Conservation (phyloP, 495 filamentous ascomycete species). For the Podospora sp. region DNA sequence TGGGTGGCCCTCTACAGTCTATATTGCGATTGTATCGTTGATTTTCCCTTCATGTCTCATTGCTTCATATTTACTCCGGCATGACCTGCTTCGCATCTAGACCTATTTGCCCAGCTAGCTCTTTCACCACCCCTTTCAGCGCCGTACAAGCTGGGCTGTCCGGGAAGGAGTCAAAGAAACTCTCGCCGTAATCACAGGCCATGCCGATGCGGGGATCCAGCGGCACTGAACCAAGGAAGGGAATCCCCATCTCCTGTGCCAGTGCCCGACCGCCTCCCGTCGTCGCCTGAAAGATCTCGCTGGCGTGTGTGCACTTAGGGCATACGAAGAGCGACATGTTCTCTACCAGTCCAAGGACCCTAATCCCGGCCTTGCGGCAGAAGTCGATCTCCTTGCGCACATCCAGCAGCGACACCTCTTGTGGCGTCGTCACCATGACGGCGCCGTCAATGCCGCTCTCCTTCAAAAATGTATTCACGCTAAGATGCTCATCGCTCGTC, state of each 20-base stretch:
- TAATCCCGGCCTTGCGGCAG: slow-evolving; percentile 90
- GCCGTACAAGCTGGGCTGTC: slow-evolving; percentile 87
- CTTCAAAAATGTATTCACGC: slow-evolving; percentile 84
- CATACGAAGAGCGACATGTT: slow-evolving; percentile 98
- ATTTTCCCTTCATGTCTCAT: slow-evolving; percentile 17
- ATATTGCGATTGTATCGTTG: slow-evolving; percentile 17
- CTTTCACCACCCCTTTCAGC: slow-evolving; percentile 72
- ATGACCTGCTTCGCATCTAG: slow-evolving; percentile 44
- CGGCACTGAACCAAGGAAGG: slow-evolving; percentile 89
- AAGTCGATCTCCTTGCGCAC: slow-evolving; percentile 97
- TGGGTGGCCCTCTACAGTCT: neutral
- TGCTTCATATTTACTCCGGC: slow-evolving; percentile 33
- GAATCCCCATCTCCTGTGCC: slow-evolving; percentile 81
- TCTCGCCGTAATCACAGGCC: slow-evolving; percentile 96
- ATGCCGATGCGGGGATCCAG: slow-evolving; percentile 93
- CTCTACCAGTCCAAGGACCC: slow-evolving; percentile 86
- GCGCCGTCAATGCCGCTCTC: slow-evolving; percentile 91
- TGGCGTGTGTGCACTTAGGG: slow-evolving; percentile 78
- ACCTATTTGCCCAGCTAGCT: slow-evolving; percentile 66
- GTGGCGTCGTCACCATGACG: slow-evolving; percentile 90
- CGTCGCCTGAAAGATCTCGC: slow-evolving; percentile 86
- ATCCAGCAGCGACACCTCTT: slow-evolving; percentile 90
- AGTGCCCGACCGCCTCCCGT: slow-evolving; percentile 83
- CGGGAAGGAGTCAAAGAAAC: slow-evolving; percentile 90
- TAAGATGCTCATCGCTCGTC: slow-evolving; percentile 92